These are phyloP conservation scores for Sordariomycetes sp. DNA, from an alignment of 2,329 filamentous ascomycete genomes.

Conservation along the genomic window DNA sequence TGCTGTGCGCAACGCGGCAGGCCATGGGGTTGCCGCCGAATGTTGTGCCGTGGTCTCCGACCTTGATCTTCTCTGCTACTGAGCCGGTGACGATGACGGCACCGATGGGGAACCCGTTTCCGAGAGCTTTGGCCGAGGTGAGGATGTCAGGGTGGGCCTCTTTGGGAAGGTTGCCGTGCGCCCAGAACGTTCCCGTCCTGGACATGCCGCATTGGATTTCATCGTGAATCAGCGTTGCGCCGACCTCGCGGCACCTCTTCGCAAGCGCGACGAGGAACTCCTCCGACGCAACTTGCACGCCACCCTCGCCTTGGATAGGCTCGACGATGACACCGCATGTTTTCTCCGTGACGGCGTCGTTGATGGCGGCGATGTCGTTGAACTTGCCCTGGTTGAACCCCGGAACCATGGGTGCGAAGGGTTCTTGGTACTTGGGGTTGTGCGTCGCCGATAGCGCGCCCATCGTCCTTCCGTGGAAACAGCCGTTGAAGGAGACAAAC, in stretches of 20 bases:
- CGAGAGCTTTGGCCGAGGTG: constrained; percentile 90
- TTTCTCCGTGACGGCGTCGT: constrained; percentile 66
- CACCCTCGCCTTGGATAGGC: constrained; percentile 95
- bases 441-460: constrained; percentile 90
- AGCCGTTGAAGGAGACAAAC: constrained; percentile 81
- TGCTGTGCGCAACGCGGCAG: constrained; percentile 75
- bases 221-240: constrained; percentile 85
- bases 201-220: constrained; percentile 94
- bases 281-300: constrained; percentile 72
- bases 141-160: constrained; percentile 89
- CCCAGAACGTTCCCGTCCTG: constrained; percentile 85
- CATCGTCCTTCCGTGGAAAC: constrained; percentile 96
- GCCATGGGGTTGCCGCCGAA: constrained; percentile 90
- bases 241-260: constrained; percentile 73
- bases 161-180: constrained; percentile 63
- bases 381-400: constrained; percentile 81
- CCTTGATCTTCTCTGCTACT: constrained; percentile 31
- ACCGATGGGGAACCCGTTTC: constrained; percentile 92
- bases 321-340: constrained; percentile 95
- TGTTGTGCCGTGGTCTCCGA: constrained; percentile 85
- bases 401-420: constrained; percentile 91
- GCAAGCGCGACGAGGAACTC: constrained; percentile 83
- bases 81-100: constrained; percentile 42
- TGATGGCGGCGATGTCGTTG: constrained; percentile 69
- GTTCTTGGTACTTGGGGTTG: constrained; percentile 94